Evolutionary conservation across 345 rosid species (phyloP), one percentile per base, ranked within the genome.

Genomic region (Euphorbia lathyris): DNA sequence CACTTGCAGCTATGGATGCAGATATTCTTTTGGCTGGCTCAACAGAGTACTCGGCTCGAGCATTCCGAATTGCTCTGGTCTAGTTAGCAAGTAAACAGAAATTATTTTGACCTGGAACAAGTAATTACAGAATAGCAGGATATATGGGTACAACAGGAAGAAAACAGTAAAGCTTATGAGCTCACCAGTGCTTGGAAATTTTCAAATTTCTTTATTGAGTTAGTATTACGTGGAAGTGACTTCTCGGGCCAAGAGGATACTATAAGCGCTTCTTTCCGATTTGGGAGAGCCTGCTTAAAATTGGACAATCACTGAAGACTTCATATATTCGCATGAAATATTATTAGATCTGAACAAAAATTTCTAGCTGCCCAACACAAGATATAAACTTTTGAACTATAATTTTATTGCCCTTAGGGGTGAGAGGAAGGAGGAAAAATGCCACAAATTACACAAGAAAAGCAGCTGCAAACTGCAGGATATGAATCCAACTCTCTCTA

Each of bases 11-110:
- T 59, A 95, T 71, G 17, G 90, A 87, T 67, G 97, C 99, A 80
- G 99, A 91, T 86, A 95, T 91, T 67, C 88, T 90, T 78, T 87
- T 95, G 64, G 87, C 96, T 7, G 99, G 99, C 79, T 91, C 99
- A 80, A 95, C 96, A 27, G 96, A 86, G 73, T 91, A 95, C 86
- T 95, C 99, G 32, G 99, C 97, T 77, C 97, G 84, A 66, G 86
- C 99, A 88, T 90, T 91, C 50, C 98, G 86, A 67, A 94, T 87
- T 78, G 96, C 96, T 80, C 86, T 86, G 27, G 96, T 95, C 99
- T 95, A 76, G 58, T 32, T 66, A 60, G 60, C 17, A 67, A 51
- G 36, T 56, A 22, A 74, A 47, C 13, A 63, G 29, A 71, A n/a
- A 47, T 50, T 68, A 70, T 78, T 25, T 9, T 6, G 19, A 14